A percentile compares a stretch with the other conserved stretches of the same genome.
Evolutionary conservation across 2,329 filamentous ascomycete genomes (phyloP).

Genomic region (Acephala macrosclerotiorum): DNA sequence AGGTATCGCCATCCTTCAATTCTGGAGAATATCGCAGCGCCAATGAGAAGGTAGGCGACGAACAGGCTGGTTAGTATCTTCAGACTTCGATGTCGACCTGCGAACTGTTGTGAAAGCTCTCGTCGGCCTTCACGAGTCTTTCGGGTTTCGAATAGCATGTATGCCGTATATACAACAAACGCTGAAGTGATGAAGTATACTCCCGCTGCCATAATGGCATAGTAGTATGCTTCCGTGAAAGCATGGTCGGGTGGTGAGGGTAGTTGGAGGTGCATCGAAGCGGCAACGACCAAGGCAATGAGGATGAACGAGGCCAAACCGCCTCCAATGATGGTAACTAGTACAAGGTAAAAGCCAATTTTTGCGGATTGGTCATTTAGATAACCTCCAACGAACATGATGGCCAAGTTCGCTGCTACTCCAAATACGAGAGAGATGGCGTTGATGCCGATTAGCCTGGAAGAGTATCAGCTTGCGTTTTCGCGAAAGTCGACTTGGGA

Average conservation of each 20-base stretch:
- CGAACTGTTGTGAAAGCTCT: slow-evolving; percentile 14
- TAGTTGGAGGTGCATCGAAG: background rate
- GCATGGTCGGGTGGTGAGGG: slow-evolving; percentile 10
- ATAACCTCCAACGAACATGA: slow-evolving; percentile 11
- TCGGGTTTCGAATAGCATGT: slow-evolving; percentile 14
- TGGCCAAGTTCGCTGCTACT: slow-evolving; percentile 17
- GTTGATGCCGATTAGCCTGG: slow-evolving; percentile 22
- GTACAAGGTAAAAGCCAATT: slow-evolving; percentile 11
- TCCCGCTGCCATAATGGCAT: slow-evolving; percentile 17
- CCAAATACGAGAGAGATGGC: slow-evolving; percentile 16
- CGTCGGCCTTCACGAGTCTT: slow-evolving; percentile 1
- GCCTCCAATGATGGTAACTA: slow-evolving; percentile 16
- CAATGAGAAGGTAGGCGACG: slow-evolving; percentile 76
- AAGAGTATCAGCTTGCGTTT: background rate
- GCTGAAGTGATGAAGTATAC: slow-evolving; percentile 25
- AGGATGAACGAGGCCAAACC: slow-evolving; percentile 21
- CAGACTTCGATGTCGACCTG: slow-evolving; percentile 15
- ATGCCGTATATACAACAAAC: slow-evolving; percentile 21
- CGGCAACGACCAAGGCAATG: slow-evolving; percentile 15
- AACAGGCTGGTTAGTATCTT: slow-evolving; percentile 46
- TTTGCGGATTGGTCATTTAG: background rate
- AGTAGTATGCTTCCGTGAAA: slow-evolving; percentile 27
- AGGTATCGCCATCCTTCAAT: slow-evolving; percentile 78
- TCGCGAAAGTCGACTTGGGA: slow-evolving; percentile 1
- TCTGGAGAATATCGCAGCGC: slow-evolving; percentile 74